A percentile compares a stretch with the other conserved stretches of the same genome.
Conservation (phyloP, 768 basidiomycete genomes). For the Strobilomyces echinocephalus region DNA sequence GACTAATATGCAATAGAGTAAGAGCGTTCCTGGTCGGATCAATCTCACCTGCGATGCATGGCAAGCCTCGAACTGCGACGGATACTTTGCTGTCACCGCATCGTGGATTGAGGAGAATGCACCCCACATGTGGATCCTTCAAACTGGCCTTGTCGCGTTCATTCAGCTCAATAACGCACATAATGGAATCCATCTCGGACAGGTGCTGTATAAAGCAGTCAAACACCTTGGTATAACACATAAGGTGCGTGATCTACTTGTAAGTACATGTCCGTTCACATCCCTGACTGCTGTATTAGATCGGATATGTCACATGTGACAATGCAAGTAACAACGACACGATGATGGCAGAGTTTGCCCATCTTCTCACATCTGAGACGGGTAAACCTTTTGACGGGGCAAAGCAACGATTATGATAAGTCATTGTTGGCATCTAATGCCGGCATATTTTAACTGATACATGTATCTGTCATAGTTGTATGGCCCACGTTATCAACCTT, state of each 20-base stretch:
- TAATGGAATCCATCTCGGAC: background rate
- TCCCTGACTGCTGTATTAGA: background rate
- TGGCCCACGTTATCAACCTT: conserved; percentile 6
- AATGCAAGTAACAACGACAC: conserved; percentile 34
- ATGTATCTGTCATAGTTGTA: background rate
- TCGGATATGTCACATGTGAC: background rate
- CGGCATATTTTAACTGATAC: too few relatives aligned
- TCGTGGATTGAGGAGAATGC: background rate
- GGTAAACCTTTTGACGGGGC: background rate
- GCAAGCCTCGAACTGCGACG: conserved; percentile 1
- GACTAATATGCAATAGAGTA: background rate
- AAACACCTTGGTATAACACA: background rate
- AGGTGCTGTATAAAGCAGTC: background rate
- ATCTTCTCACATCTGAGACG: background rate
- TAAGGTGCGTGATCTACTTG: background rate
- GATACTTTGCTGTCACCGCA: background rate
- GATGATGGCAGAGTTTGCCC: conserved; percentile 19
- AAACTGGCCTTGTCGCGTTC: background rate
- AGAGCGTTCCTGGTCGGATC: background rate
- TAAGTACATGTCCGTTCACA: background rate
- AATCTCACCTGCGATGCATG: conserved; percentile 8
- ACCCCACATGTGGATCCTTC: background rate
- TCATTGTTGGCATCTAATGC: too few relatives aligned
- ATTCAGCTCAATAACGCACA: background rate
- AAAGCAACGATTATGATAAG: background rate